Conservation (phyloP, 2,329 filamentous ascomycete species). For the Myriosclerotinia curreyana region DNA sequence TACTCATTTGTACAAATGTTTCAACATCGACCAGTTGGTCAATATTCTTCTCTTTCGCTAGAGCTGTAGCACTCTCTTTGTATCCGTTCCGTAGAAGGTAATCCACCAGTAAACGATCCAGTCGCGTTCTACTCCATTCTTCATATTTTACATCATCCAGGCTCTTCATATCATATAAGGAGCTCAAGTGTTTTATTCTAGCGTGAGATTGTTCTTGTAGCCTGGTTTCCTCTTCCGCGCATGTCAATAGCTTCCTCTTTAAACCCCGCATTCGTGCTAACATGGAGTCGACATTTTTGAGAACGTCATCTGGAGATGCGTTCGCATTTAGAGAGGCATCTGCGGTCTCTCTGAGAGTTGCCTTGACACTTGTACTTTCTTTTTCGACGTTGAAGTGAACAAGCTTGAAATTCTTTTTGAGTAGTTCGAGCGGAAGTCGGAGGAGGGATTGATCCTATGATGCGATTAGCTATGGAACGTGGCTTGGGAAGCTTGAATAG, state of each 20-base stretch:
- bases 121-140: slow-evolving; percentile 74
- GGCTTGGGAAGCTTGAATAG: slow-evolving; percentile 3
- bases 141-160: slow-evolving; percentile 94
- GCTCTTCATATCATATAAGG: slow-evolving; percentile 74
- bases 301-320: slow-evolving; percentile 67
- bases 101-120: slow-evolving; percentile 87
- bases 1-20: slow-evolving; percentile 79
- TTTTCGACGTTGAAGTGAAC: slow-evolving; percentile 75
- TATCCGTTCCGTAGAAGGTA: slow-evolving; percentile 86
- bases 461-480: slow-evolving; percentile 26
- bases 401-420: slow-evolving; percentile 89
- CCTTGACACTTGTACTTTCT: slow-evolving; percentile 61
- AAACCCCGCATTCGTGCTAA: slow-evolving; percentile 78
- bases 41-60: slow-evolving; percentile 74
- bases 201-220: slow-evolving; percentile 74
- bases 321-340: slow-evolving; percentile 45
- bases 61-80: slow-evolving; percentile 67
- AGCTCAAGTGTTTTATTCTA: slow-evolving; percentile 75
- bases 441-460: slow-evolving; percentile 86
- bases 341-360: slow-evolving; percentile 59
- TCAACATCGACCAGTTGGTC: slow-evolving; percentile 82
- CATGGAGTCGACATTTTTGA: slow-evolving; percentile 80
- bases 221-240: slow-evolving; percentile 75
- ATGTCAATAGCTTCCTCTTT: slow-evolving; percentile 77
- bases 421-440: slow-evolving; percentile 86